Evolutionary conservation across 257 asterid species (phyloP).

Genomic region (Solanum rostratum): DNA sequence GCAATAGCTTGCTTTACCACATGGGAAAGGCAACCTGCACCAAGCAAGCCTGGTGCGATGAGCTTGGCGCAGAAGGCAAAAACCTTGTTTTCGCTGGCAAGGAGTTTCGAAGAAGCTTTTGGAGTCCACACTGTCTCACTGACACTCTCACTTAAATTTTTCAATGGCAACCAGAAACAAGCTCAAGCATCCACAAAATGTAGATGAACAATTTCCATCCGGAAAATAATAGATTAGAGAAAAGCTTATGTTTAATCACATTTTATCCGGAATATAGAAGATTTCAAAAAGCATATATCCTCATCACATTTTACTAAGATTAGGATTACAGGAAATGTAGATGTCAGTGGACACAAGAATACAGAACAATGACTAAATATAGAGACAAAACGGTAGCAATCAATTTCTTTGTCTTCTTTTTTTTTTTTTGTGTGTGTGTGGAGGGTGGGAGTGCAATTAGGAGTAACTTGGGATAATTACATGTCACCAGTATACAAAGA

Average conservation of each 20-base stretch:
- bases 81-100: no score
- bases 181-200: background rate
- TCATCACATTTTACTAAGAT: background rate
- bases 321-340: background rate
- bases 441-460: background rate
- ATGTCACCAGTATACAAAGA: background rate
- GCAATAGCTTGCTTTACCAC: no score
- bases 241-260: background rate
- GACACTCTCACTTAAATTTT: background rate
- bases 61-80: no score
- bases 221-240: background rate
- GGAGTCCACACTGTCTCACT: background rate
- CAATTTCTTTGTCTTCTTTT: background rate
- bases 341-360: background rate
- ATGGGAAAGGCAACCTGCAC: no score
- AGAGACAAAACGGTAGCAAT: background rate
- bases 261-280: background rate
- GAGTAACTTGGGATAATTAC: background rate
- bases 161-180: background rate
- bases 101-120: background rate
- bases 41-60: no score
- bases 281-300: background rate
- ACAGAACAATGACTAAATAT: background rate
- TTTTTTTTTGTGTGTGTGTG: background rate
- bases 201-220: background rate